Percentiles rank a stretch among this genome's conserved stretches.
phyloP scores from a whole-genome alignment of 495 filamentous ascomycete genomes.

The Coniosporium apollinis region DNA sequence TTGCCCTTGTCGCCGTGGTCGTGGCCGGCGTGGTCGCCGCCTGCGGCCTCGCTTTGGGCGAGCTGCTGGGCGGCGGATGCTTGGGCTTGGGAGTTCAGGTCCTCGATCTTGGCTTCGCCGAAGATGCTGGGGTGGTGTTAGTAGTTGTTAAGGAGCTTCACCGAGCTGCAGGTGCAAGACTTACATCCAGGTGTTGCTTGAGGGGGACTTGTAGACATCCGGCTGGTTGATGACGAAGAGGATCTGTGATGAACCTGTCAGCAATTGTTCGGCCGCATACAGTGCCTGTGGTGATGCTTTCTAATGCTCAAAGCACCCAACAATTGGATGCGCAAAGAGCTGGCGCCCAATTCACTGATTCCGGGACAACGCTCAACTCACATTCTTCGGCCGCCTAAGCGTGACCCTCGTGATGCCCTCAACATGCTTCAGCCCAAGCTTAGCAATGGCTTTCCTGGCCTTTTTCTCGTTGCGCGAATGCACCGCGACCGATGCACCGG shows the following conservation, averaged over 20 bases:
- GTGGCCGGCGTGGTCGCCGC: conserved; percentile 38
- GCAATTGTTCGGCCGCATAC: background rate
- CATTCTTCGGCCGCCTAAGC: conserved; percentile 93
- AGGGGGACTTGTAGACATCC: conserved; percentile 96
- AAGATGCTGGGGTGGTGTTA: conserved; percentile 58
- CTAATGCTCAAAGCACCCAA: too few relatives aligned
- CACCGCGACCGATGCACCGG: conserved; percentile 70
- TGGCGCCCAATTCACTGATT: too few relatives aligned
- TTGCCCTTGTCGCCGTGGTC: conserved; percentile 54
- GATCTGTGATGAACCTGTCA: conserved; percentile 39
- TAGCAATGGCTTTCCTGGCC: conserved; percentile 93
- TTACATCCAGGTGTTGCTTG: conserved; percentile 99
- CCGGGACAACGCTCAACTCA: too few relatives aligned
- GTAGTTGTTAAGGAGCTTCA: background rate
- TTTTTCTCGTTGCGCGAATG: conserved; percentile 99
- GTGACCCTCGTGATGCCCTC: conserved; percentile 96
- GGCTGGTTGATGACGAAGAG: conserved; percentile 99
- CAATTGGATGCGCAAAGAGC: too few relatives aligned
- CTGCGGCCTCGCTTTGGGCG: conserved; percentile 45
- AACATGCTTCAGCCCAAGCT: conserved; percentile 91
- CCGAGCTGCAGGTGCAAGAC: conserved; percentile 14
- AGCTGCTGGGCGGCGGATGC: conserved; percentile 85
- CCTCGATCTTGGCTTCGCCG: conserved; percentile 99
- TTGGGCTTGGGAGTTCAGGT: conserved; percentile 94
- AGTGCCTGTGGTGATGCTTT: too few relatives aligned